phyloP scores from a whole-genome alignment of 495 filamentous ascomycete species.

The Podospora tetraspora region DNA sequence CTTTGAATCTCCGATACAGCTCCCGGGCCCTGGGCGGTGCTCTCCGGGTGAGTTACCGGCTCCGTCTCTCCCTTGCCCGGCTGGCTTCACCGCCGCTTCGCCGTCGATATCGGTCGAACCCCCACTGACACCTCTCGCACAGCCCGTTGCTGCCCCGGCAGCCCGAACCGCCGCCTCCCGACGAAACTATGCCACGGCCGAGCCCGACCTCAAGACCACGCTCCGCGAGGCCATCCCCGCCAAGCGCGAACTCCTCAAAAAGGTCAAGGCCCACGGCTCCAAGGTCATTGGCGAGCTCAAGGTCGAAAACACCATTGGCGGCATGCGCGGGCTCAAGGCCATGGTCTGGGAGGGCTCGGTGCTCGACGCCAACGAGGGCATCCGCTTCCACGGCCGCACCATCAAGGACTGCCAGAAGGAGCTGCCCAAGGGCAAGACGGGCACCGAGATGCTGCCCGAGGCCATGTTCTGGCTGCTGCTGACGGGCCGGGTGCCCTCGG shows the following conservation, averaged over 20 bases:
- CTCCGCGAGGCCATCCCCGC: slow-evolving; percentile 78
- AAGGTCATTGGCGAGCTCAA: slow-evolving; percentile 87
- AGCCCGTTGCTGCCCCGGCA: slow-evolving; percentile 32
- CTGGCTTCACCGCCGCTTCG: background rate
- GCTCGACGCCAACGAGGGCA: slow-evolving; percentile 92
- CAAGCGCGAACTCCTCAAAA: slow-evolving; percentile 86
- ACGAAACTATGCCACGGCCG: slow-evolving; percentile 62
- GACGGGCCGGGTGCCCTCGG: slow-evolving; percentile 85
- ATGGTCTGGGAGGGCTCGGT: slow-evolving; percentile 99
- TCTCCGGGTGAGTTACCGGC: slow-evolving; percentile 44
- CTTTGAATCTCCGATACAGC: slow-evolving; percentile 24
- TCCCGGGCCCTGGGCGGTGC: slow-evolving; percentile 38
- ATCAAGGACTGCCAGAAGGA: slow-evolving; percentile 96
- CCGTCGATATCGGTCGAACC: background rate
- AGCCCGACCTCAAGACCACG: slow-evolving; percentile 82
- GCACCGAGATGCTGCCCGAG: slow-evolving; percentile 98
- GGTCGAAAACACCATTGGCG: slow-evolving; percentile 88
- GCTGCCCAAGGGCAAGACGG: slow-evolving; percentile 85
- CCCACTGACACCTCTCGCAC: slow-evolving; percentile 1
- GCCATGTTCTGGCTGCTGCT: slow-evolving; percentile 99
- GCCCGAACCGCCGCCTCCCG: slow-evolving; percentile 21
- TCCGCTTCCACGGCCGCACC: slow-evolving; percentile 94
- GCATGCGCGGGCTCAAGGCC: slow-evolving; percentile 94
- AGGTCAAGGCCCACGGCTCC: slow-evolving; percentile 78
- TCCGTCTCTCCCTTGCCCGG: background rate